A percentile compares a stretch with the other conserved stretches of the same genome.
These are phyloP conservation scores for Catunica adiposa DNA, from an alignment of 2,329 filamentous ascomycete genomes.

Conservation along the genomic window DNA sequence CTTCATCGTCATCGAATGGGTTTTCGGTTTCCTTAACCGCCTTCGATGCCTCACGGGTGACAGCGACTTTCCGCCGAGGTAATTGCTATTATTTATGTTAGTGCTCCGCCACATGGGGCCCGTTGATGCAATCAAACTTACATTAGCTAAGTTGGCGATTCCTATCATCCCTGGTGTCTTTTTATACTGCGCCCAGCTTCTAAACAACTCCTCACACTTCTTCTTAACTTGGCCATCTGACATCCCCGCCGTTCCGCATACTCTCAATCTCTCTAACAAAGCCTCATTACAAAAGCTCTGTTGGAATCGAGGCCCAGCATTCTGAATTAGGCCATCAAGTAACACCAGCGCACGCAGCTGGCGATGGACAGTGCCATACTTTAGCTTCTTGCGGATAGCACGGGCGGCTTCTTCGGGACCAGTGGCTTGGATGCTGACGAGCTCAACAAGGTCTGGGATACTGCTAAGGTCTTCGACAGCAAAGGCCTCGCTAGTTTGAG, in stretches of 20 bases:
- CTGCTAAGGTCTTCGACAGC: slow-evolving; percentile 84
- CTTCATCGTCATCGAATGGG: slow-evolving; percentile 51
- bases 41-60: slow-evolving; percentile 62
- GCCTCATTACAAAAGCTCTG: slow-evolving; percentile 79
- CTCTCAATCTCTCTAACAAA: slow-evolving; percentile 73
- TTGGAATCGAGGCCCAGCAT: slow-evolving; percentile 77
- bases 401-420: slow-evolving; percentile 81
- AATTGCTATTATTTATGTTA: slow-evolving; percentile 32
- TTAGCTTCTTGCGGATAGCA: slow-evolving; percentile 93
- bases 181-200: slow-evolving; percentile 78
- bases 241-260: slow-evolving; percentile 70
- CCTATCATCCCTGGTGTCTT: slow-evolving; percentile 62
- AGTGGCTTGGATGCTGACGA: slow-evolving; percentile 72
- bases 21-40: slow-evolving; percentile 68
- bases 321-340: slow-evolving; percentile 85
- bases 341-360: slow-evolving; percentile 79
- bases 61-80: slow-evolving; percentile 51
- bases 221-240: slow-evolving; percentile 74
- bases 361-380: slow-evolving; percentile 88
- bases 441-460: slow-evolving; percentile 86
- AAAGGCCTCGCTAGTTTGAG: slow-evolving; percentile 74
- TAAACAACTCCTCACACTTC: slow-evolving; percentile 76
- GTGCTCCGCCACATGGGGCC: background rate
- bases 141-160: slow-evolving; percentile 62
- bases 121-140: slow-evolving; percentile 20